Evolutionary conservation across 768 basidiomycete species (phyloP).

Genomic region (Candolleomyces aberdarensis): DNA sequence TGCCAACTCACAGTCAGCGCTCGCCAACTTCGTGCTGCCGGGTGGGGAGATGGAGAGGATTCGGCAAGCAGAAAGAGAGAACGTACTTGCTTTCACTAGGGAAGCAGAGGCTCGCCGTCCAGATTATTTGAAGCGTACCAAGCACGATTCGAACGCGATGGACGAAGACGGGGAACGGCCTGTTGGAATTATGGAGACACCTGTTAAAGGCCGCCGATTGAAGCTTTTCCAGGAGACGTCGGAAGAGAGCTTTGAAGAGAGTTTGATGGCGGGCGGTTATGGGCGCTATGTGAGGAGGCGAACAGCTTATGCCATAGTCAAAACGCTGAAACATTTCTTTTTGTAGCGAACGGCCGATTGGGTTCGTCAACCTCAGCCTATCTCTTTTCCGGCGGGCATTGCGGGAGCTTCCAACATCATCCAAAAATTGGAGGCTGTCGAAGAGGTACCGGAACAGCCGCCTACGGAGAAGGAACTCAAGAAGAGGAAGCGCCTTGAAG

Average conservation of each 20-base stretch:
- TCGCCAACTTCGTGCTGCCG: constrained; percentile 20
- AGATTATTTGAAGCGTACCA: constrained; percentile 65
- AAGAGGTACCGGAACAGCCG: constrained; percentile 25
- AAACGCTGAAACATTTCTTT: neutral
- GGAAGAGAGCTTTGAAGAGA: constrained; percentile 83
- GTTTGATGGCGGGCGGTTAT: constrained; percentile 79
- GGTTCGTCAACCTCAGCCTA: constrained; percentile 54
- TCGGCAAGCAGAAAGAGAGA: constrained; percentile 49
- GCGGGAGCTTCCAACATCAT: constrained; percentile 43
- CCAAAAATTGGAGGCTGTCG: constrained; percentile 36
- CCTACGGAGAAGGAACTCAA: constrained; percentile 59
- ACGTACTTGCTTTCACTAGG: constrained; percentile 43
- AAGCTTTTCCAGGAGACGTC: constrained; percentile 80
- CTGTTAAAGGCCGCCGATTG: constrained; percentile 67
- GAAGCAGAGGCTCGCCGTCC: constrained; percentile 65
- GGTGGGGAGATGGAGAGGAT: constrained; percentile 63
- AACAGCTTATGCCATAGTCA: neutral
- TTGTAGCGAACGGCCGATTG: constrained; percentile 56
- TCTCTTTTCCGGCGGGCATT: constrained; percentile 36
- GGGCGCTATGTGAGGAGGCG: constrained; percentile 59
- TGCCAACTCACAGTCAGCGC: constrained; percentile 12
- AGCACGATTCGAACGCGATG: constrained; percentile 40
- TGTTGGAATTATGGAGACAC: constrained; percentile 68
- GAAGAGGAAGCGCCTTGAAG: constrained; percentile 66
- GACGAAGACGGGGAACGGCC: constrained; percentile 28